These are phyloP conservation scores for Pueraria montana DNA, from an alignment of 306 rosid genomes.

Conservation along the genomic window DNA sequence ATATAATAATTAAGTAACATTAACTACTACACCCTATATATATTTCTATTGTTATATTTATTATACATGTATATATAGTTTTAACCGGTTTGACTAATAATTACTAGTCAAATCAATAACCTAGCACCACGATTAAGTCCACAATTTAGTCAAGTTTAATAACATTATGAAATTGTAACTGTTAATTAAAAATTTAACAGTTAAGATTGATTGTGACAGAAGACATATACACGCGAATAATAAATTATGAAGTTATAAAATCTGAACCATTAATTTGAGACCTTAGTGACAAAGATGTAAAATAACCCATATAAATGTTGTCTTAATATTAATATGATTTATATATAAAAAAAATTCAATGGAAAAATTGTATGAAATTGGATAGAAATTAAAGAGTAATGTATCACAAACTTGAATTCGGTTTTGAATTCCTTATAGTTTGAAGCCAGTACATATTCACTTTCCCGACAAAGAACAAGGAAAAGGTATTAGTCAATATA, in stretches of 20 bases:
- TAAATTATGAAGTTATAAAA: too few relatives aligned
- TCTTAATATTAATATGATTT: background rate
- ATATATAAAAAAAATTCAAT: background rate
- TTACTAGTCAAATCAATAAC: background rate
- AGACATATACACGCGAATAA: too few relatives aligned
- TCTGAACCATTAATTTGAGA: too few relatives aligned
- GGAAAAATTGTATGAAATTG: background rate
- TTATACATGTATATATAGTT: background rate
- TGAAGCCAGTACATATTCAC: background rate
- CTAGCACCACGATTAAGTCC: background rate
- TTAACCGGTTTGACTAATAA: background rate
- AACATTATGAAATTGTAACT: background rate
- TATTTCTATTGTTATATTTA: background rate
- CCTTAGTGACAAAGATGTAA: too few relatives aligned
- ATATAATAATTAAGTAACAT: too few relatives aligned
- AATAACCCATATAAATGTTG: background rate
- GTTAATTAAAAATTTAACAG: too few relatives aligned
- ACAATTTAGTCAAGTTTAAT: background rate
- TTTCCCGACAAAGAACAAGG: background rate
- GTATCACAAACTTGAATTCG: background rate
- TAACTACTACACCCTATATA: background rate
- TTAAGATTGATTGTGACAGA: too few relatives aligned
- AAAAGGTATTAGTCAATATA: conserved; percentile 2
- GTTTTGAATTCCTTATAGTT: conserved; percentile 7
- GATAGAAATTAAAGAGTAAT: background rate